Evolutionary conservation across 805 yeast genomes (phyloP), one percentile per base, ranked within the genome.

Genomic region (Metschnikowia cerradonensis): DNA sequence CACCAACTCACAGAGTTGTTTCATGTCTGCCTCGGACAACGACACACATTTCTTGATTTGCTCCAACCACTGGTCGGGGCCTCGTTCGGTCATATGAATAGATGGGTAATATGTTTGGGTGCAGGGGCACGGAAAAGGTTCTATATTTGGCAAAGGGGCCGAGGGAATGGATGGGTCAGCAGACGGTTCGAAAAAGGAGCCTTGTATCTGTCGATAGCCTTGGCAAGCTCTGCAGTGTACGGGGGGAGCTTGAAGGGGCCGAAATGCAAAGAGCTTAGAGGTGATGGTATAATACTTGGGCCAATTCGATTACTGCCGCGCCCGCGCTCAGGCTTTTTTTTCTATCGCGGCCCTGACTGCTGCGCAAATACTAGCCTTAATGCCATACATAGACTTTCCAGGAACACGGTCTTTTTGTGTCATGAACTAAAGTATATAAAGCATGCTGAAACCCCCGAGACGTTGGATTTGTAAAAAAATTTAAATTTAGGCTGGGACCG

Each of bases 61-160:
- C 68, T 92, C 98, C 55, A 92, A 80, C 99, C 99, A 94, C 63
- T 83, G 88, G 62, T 94, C 97, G 22, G 98, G 98, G 41, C 96
- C 96, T 68, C 89, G 73, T 66, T 82, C 88, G 37, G 73, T 70
- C 86, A 82, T 26, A 26, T 82, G 22, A 35, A 17, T 33, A n/a
- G 17, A n/a, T 14, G 19, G 56, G 65, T 34, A 45, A 32, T 42
- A 31, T 32, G 19, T 20, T 33, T 11, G 20, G 15, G 32, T 39
- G 32, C 42, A 39, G 19, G 32, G n/a, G 19, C 26, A 20, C 15
- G 17, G 17, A 19, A 17, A 20, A 17, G 23, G 5, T 11, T 17
- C 30, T 26, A 26, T 8, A 26, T 26, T 26, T 26, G 30, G 30
- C 30, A 3, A 11, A 26, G 15, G 26, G 7, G 40, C 26, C 40